Conservation (phyloP, 495 filamentous ascomycete species). For the Staphylotrichum tortipilum region DNA sequence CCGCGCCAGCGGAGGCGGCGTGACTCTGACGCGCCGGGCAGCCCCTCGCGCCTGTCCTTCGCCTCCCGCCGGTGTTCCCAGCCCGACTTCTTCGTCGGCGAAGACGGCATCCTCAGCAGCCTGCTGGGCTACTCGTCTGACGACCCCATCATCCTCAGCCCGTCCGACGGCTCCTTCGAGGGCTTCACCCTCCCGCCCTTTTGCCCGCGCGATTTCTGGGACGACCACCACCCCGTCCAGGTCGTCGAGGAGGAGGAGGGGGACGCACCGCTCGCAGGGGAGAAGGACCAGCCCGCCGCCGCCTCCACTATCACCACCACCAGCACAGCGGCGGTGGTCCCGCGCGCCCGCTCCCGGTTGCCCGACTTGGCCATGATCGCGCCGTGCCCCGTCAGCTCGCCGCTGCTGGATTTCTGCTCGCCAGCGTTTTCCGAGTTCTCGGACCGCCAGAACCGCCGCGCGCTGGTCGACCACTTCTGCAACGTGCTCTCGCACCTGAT, state of each 20-base stretch:
- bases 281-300: no score
- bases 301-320: slow-evolving; percentile 1
- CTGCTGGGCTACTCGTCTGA: slow-evolving; percentile 16
- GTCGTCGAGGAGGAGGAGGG: no score
- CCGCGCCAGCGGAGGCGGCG: slow-evolving; percentile 48
- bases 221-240: no score
- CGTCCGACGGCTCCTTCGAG: slow-evolving; percentile 19
- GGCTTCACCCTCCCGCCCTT: background rate
- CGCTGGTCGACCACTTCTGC: slow-evolving; percentile 54
- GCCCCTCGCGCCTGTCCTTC: background rate
- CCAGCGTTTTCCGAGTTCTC: slow-evolving; percentile 50
- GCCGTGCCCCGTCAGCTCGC: slow-evolving; percentile 38
- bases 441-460: slow-evolving; percentile 44
- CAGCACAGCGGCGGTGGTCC: slow-evolving; percentile 4
- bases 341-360: slow-evolving; percentile 21
- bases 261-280: no score
- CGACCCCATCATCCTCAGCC: slow-evolving; percentile 18
- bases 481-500: slow-evolving; percentile 55
- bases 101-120: background rate
- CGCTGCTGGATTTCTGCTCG: slow-evolving; percentile 41
- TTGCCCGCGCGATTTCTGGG: slow-evolving; percentile 7
- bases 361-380: slow-evolving; percentile 40
- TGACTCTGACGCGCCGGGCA: slow-evolving; percentile 15
- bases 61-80: slow-evolving; percentile 14
- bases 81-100: background rate